Evolutionary conservation across 345 rosid species (phyloP), one percentile per base, ranked within the genome.

Genomic region (Eucalyptus sp.): DNA sequence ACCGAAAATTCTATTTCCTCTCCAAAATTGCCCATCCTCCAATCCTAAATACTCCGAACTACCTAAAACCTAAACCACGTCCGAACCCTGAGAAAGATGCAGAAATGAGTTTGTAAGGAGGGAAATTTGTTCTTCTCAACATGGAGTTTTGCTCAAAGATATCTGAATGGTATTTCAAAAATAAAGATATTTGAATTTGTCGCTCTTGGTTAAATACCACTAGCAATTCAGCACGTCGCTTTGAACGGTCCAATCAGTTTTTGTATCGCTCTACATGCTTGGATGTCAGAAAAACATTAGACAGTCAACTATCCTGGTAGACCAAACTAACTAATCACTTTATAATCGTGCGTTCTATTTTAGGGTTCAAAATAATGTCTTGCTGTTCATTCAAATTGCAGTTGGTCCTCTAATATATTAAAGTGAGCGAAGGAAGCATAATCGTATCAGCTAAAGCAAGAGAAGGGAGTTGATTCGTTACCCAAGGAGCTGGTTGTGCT

Each of bases 391-490:
- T 27, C 68, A 27, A 60, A 27, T 27, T 60, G 68, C 31, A 60
- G 68, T 27, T 5, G 68, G 31, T 60, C 7, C 7, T 60, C 68
- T 60, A 60, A 27, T 60, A 27, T 3, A 27, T 60, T 11, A 27
- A 56, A 27, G 68, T 60, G 68, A 60, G 68, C 68, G 31, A 27
- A 11, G 66, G 4, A 60, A 12, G n/a, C 7, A 60, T 27, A 27
- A 60, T 60, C n/a, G 27, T 60, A 60, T 60, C 68, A 12, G 68
- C 68, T 60, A 60, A 29, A 60, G 68, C 68, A 27, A 86, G 87
- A 13, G 76, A 24, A 62, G 48, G 11, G 48, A 83, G n/a, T 44
- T 25, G 29, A 96, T 96, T 46, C 68, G 15, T 43, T 66, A 89
- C 90, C 90, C 76, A 8, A 25, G 76, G 62, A 89, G 68, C 88